Conservation (phyloP, 306 rosid species). For the Dryas octopetala region DNA sequence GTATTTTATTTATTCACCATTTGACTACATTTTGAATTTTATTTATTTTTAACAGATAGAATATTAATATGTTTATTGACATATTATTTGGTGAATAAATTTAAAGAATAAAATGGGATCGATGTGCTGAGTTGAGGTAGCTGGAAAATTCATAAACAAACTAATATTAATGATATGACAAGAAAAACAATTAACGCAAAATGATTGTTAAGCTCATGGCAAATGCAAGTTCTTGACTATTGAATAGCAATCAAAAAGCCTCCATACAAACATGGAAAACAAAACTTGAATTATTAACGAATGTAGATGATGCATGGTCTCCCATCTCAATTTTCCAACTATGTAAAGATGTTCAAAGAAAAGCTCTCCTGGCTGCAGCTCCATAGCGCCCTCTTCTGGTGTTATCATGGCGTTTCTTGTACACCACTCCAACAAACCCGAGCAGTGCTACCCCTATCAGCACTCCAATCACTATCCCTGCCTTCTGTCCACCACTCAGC, state of each 20-base stretch:
- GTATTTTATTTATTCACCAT: too few species aligned
- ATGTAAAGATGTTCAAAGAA: conserved; percentile 17
- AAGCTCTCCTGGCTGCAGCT: conserved; percentile 26
- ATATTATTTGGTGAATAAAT: too few species aligned
- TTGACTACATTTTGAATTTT: too few species aligned
- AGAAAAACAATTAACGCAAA: neutral
- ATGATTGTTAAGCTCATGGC: neutral
- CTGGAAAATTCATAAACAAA: neutral
- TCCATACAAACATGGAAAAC: neutral
- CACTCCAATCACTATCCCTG: conserved; percentile 41
- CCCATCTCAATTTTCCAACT: neutral
- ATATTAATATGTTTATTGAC: too few species aligned
- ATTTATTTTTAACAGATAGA: too few species aligned
- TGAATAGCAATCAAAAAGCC: neutral
- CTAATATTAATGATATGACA: too few species aligned
- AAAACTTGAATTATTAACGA: conserved; percentile 1
- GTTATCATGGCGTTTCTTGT: conserved; percentile 34
- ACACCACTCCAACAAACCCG: conserved; percentile 25
- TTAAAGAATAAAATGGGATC: too few species aligned
- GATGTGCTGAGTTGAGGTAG: too few species aligned
- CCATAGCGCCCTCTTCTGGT: conserved; percentile 20
- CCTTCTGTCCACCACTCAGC: conserved; percentile 44
- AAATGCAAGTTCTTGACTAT: neutral
- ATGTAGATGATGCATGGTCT: neutral
- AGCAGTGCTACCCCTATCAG: conserved; percentile 30